phyloP scores from a whole-genome alignment of 768 basidiomycete species.

The Russula lepida region DNA sequence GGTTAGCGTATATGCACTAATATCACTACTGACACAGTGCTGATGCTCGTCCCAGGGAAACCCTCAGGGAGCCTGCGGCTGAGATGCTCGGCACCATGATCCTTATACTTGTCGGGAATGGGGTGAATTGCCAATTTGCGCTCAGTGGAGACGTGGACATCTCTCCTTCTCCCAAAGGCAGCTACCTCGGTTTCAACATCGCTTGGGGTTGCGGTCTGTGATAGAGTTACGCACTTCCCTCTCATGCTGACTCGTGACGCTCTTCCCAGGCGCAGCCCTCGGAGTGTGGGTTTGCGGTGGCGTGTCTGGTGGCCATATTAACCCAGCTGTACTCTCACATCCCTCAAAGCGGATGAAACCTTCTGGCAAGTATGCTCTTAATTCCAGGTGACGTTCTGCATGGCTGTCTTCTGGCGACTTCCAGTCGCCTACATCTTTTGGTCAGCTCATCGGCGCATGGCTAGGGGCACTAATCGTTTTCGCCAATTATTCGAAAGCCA shows the following conservation, averaged over 20 bases:
- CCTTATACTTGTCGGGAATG: constrained; percentile 22
- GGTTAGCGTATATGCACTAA: constrained; percentile 7
- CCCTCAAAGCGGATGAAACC: background rate
- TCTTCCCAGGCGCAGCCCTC: constrained; percentile 40
- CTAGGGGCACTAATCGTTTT: constrained; percentile 52
- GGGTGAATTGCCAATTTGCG: constrained; percentile 25
- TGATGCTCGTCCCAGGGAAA: background rate
- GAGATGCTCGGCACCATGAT: constrained; percentile 26
- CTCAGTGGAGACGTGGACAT: constrained; percentile 18
- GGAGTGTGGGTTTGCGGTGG: constrained; percentile 62
- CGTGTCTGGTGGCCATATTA: constrained; percentile 61
- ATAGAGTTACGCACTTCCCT: background rate
- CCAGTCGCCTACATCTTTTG: constrained; percentile 57
- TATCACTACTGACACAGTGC: background rate
- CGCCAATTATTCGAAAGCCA: constrained; percentile 57
- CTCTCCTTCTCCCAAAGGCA: constrained; percentile 22
- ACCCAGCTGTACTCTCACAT: constrained; percentile 26
- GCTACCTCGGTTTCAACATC: constrained; percentile 21
- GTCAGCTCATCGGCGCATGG: constrained; percentile 54
- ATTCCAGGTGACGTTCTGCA: constrained; percentile 55
- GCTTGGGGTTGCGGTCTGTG: constrained; percentile 23
- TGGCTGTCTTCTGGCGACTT: constrained; percentile 64
- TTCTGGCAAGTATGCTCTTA: background rate
- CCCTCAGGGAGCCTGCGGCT: constrained; percentile 22
- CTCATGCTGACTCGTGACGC: background rate